These are phyloP conservation scores for Dryas alaskensis DNA, from an alignment of 306 rosid genomes.

Conservation along the genomic window DNA sequence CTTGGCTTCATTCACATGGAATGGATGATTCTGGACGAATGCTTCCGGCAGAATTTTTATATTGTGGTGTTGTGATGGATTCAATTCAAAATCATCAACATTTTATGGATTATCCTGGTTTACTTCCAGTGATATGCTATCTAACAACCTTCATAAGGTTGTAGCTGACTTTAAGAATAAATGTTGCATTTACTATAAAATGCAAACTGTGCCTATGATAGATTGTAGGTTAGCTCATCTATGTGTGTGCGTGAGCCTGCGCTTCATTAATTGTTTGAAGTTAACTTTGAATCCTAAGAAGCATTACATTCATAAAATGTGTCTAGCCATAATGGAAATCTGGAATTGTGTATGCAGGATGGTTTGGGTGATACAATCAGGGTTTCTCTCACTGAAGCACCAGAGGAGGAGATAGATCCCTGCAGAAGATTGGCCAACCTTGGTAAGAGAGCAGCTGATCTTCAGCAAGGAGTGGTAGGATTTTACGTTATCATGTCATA, in stretches of 20 bases:
- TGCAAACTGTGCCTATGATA: background rate
- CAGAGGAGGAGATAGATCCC: constrained; percentile 98
- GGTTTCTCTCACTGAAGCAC: constrained; percentile 97
- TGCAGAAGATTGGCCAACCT: constrained; percentile 88
- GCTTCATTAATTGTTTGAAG: background rate
- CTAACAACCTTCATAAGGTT: constrained; percentile 3
- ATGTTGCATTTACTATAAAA: constrained; percentile 1
- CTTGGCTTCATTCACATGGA: constrained; percentile 4
- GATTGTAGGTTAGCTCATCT: background rate
- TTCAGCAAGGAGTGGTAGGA: constrained; percentile 94
- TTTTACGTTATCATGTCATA: constrained; percentile 28
- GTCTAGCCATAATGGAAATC: background rate
- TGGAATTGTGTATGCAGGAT: constrained; percentile 50
- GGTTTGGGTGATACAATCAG: constrained; percentile 97
- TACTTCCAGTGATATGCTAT: constrained; percentile 12
- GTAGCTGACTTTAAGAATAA: background rate
- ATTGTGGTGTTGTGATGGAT: background rate
- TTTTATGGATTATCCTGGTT: background rate
- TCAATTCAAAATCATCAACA: constrained; percentile 14
- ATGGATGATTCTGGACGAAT: background rate
- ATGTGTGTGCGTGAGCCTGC: background rate
- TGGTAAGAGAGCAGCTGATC: constrained; percentile 77
- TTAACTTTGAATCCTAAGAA: background rate
- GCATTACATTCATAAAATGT: background rate
- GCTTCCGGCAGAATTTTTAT: background rate